A percentile compares a stretch with the other conserved stretches of the same genome.
Evolutionary conservation across 495 filamentous ascomycete species (phyloP).

Genomic region (Podospora tetraspora): DNA sequence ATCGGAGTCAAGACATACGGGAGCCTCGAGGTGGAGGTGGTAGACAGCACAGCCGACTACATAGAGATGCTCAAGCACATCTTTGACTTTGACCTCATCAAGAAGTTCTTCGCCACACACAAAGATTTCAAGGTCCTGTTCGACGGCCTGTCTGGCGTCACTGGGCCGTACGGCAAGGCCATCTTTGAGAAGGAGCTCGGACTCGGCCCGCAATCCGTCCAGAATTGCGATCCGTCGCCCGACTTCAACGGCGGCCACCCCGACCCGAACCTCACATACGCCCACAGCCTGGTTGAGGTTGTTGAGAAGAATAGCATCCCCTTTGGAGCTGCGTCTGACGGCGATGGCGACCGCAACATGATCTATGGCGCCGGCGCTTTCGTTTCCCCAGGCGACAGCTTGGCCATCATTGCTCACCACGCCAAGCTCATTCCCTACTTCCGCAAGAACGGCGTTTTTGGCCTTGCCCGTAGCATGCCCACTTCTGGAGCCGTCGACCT

Average conservation of each 20-base stretch:
- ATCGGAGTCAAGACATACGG: constrained; percentile 83
- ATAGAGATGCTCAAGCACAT: constrained; percentile 94
- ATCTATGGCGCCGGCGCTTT: constrained; percentile 96
- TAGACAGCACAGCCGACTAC: constrained; percentile 89
- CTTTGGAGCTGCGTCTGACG: constrained; percentile 93
- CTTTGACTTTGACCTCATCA: constrained; percentile 95
- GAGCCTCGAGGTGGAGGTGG: constrained; percentile 83
- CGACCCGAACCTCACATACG: constrained; percentile 97
- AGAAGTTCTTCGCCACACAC: constrained; percentile 77
- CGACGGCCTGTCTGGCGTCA: constrained; percentile 90
- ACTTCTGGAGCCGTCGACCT: constrained; percentile 92
- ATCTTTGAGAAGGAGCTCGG: constrained; percentile 95
- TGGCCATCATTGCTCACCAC: constrained; percentile 97
- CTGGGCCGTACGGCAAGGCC: constrained; percentile 86
- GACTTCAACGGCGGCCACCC: constrained; percentile 97
- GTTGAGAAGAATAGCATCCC: constrained; percentile 89
- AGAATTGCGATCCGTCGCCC: constrained; percentile 87
- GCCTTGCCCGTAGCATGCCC: constrained; percentile 93
- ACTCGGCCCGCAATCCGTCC: constrained; percentile 65
- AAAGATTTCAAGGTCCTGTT: constrained; percentile 95
- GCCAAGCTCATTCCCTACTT: constrained; percentile 95
- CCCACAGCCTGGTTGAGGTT: constrained; percentile 86
- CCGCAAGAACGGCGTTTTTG: constrained; percentile 92
- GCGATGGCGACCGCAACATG: constrained; percentile 99
- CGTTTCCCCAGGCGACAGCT: constrained; percentile 91